A percentile compares a stretch with the other conserved stretches of the same genome.
Evolutionary conservation across 176 grass and related monocot genomes (phyloP).

Genomic region (Musa troglodytarum): DNA sequence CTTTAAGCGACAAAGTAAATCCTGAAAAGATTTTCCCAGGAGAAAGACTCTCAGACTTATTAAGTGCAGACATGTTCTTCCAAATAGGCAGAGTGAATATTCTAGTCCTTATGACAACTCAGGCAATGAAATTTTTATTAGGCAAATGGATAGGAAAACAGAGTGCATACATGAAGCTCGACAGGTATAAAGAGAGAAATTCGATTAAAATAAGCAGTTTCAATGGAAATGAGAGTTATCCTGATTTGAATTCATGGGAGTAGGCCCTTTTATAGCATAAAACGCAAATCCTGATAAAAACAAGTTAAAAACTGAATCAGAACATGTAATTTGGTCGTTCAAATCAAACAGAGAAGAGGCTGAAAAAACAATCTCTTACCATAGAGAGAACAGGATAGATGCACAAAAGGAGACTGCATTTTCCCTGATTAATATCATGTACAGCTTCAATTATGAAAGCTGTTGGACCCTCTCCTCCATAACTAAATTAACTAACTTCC

Average conservation of each 20-base stretch:
- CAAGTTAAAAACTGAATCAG: not conserved
- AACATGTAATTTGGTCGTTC: not conserved
- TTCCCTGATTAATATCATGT: not conserved
- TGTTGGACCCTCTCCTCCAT: not conserved
- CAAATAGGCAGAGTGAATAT: not conserved
- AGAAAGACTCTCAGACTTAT: not conserved
- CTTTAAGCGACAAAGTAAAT: not conserved
- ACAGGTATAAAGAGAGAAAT: no score
- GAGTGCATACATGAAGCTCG: no score
- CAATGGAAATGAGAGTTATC: not conserved
- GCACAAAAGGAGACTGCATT: not conserved
- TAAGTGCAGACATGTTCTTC: not conserved
- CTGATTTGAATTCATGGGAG: not conserved
- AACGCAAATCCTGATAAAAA: not conserved
- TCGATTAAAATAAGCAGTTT: no score
- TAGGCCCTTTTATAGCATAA: not conserved
- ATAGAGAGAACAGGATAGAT: not conserved
- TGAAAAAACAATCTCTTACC: not conserved
- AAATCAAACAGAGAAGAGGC: not conserved
- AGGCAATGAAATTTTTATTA: no score
- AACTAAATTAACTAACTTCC: no score
- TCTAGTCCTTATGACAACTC: not conserved
- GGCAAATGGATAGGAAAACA: no score
- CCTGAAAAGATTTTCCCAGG: no score
- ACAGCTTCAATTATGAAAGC: not conserved